Base-by-base conservation (phyloP, 2,329 filamentous ascomycete species). In the Cladophialophora immunda region DNA sequence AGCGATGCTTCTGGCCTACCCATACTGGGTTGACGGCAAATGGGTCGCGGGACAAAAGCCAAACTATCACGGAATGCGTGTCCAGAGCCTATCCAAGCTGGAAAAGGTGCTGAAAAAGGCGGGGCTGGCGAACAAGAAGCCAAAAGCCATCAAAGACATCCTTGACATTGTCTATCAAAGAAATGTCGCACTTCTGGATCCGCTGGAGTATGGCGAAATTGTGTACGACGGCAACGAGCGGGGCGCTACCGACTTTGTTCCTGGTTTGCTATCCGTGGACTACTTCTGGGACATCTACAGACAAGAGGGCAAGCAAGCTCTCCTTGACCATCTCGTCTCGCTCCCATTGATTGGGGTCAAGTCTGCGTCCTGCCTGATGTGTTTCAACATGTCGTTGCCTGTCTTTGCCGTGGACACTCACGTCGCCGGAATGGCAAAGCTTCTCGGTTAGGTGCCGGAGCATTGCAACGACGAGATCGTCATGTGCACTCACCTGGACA, bases 391-490 rank as follows among this genome's bases (percentile, higher is more conserved):
- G 17, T 84, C 86, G 68, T 81, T 86, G 0, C 87, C 87, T 0
- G 84, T 82, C 60, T 90, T 90, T 70, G 88, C 88, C 0, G 88
- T 90, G 9, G 88, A 90, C 71, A 90, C 87, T 1, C 88, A 90
- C 75, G 87, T 90, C 68, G 89, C 89, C 70, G 84, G 87, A 1
- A 81, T 90, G 22, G 84, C 82, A 71, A 84, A 85, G 66, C 89
- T 87, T 82, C 82, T 90, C 0, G 83, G 84, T 47, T 90, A 87
- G 87, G 80, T 89, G 0, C 87, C 87, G 0, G 75, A 80, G 4
- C 77, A 80, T 45, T 76, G 75, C 30, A 74, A 52, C 6, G 63
- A 62, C 17, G 63, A 66, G 22, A 53, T 66, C 50, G 41, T 70
- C 19, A 70, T 70, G 45, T 72, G 67, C 56, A 64, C 38, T n/a